A percentile compares a stretch with the other conserved stretches of the same genome.
Conservation (phyloP, 495 filamentous ascomycete genomes). For the Trichocladium antarcticum region DNA sequence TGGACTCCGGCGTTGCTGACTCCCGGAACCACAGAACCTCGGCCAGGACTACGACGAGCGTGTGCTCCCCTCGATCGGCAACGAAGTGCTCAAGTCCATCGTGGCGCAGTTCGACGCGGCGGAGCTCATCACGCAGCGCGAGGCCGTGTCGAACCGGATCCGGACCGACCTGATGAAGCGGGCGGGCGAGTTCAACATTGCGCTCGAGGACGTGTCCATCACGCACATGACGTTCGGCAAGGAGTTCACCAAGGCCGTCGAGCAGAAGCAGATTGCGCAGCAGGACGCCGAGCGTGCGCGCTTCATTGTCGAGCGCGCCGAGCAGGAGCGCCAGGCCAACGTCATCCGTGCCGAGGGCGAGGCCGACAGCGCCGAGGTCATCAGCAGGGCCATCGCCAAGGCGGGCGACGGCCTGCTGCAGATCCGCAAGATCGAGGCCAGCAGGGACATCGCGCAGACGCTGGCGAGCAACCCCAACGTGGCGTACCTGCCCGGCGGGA, state of each 20-base stretch:
- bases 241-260: constrained; percentile 96
- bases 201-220: constrained; percentile 96
- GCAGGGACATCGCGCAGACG: constrained; percentile 88
- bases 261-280: constrained; percentile 99
- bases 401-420: constrained; percentile 83
- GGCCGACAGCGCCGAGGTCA: constrained; percentile 89
- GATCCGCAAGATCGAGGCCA: constrained; percentile 95
- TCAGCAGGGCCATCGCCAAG: constrained; percentile 85
- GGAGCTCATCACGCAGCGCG: constrained; percentile 97
- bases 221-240: constrained; percentile 99
- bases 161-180: constrained; percentile 88
- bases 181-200: constrained; percentile 97
- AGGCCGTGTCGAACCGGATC: constrained; percentile 92
- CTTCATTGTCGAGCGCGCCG: constrained; percentile 97
- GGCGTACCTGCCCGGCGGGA: constrained; percentile 78
- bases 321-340: constrained; percentile 97
- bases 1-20: not conserved
- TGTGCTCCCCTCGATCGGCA: constrained; percentile 98
- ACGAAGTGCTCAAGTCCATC: constrained; percentile 99
- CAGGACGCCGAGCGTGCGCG: constrained; percentile 94
- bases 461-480: constrained; percentile 88
- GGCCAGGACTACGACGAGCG: constrained; percentile 98
- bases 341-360: constrained; percentile 97
- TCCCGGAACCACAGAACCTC: constrained; percentile 42
- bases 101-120: constrained; percentile 98